These are phyloP conservation scores for Leccinellum luteum DNA, from an alignment of 768 basidiomycete genomes.

Conservation along the genomic window DNA sequence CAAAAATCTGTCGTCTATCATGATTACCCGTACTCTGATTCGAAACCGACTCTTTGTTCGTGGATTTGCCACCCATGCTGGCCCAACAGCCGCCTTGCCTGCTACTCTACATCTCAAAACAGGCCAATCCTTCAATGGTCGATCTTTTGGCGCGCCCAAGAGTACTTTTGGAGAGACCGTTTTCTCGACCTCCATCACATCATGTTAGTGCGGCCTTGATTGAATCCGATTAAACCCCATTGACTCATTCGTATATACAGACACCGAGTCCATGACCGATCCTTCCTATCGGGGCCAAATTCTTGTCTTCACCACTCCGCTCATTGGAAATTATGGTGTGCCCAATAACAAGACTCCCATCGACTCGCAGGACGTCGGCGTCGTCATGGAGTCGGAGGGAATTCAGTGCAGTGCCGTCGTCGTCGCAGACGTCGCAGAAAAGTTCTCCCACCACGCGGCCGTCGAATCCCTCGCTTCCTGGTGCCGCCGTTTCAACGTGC, in stretches of 20 bases:
- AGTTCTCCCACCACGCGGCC: constrained; percentile 91
- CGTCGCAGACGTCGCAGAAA: constrained; percentile 92
- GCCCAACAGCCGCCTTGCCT: constrained; percentile 50
- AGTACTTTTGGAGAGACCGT: constrained; percentile 96
- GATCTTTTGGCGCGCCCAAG: constrained; percentile 83
- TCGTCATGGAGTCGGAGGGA: constrained; percentile 82
- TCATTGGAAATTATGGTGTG: constrained; percentile 99
- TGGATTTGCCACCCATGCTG: constrained; percentile 66
- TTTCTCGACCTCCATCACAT: constrained; percentile 98
- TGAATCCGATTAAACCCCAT: constrained; percentile 1
- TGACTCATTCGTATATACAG: constrained; percentile 41
- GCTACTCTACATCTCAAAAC: constrained; percentile 91
- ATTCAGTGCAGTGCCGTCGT: constrained; percentile 93
- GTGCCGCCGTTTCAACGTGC: constrained; percentile 88
- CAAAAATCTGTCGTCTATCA: constrained; percentile 36
- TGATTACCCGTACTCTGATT: constrained; percentile 57
- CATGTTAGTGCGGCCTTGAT: constrained; percentile 56
- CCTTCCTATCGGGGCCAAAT: constrained; percentile 98
- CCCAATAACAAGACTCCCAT: constrained; percentile 73
- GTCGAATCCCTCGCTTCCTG: constrained; percentile 91
- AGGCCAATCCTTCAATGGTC: constrained; percentile 88
- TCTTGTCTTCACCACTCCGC: constrained; percentile 95
- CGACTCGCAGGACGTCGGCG: constrained; percentile 77
- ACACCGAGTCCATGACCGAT: constrained; percentile 99
- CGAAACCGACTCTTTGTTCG: constrained; percentile 51